These are phyloP conservation scores for Diaporthe longicolla DNA, from an alignment of 2,329 filamentous ascomycete genomes.

Conservation along the genomic window DNA sequence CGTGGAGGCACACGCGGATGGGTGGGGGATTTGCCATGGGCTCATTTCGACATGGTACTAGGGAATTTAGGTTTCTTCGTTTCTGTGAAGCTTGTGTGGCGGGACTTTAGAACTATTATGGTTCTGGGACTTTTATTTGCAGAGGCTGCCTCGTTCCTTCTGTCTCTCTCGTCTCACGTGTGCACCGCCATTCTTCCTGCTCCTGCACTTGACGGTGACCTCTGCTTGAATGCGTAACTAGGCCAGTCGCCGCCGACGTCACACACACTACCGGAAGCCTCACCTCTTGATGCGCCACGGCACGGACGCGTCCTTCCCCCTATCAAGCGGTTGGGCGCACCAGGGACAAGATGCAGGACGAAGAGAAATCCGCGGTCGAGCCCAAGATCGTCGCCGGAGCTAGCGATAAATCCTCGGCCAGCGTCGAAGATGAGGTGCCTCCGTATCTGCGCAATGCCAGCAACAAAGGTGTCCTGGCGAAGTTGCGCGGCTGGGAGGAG, in stretches of 20 bases:
- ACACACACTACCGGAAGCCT: background rate
- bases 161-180: background rate
- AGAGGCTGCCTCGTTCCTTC: background rate
- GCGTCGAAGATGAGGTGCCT: constrained; percentile 38
- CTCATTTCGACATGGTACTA: background rate
- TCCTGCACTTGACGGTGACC: background rate
- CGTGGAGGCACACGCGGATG: background rate
- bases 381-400: constrained; percentile 33
- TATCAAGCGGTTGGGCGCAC: no score
- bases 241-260: background rate
- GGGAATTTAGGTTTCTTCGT: background rate
- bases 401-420: constrained; percentile 27
- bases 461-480: constrained; percentile 51
- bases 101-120: background rate
- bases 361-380: constrained; percentile 37
- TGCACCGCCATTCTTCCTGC: background rate
- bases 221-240: background rate
- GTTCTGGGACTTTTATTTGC: background rate
- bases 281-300: background rate
- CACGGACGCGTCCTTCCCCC: background rate
- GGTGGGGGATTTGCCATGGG: background rate
- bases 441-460: constrained; percentile 36
- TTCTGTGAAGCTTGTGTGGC: background rate
- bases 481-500: constrained; percentile 58
- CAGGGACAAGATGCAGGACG: constrained; percentile 38